Evolutionary conservation across 139 green algal species (phyloP), one percentile per base, ranked within the genome.

Genomic region (Pleodorina starrii): DNA sequence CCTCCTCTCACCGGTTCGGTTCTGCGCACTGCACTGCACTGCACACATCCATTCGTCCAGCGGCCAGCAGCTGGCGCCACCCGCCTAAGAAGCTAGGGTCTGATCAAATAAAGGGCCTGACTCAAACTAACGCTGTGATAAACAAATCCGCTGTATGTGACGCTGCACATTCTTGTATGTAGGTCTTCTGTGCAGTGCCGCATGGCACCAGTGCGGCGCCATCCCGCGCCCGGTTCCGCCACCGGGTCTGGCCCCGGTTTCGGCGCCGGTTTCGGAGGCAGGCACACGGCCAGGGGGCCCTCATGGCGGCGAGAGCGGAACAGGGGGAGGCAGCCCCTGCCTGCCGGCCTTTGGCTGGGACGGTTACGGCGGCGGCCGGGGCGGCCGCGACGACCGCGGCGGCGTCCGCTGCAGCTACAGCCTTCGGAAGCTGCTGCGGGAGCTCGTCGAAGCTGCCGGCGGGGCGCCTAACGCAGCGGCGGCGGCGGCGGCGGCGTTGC

Each of bases 171-270:
- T 25, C 25, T 12, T 12, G 54, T 9, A 66, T 4, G 29, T 51
- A 85, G 78, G 78, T 2, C 17, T 85, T 19, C 54, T 85, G 2
- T 85, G 78, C 78, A 85, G 78, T 21, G 35, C 38, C 19, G 54
- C 36, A 0, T 60, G 50, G 36, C 40, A 69, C 5, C 38, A 35
- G 9, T 14, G 43, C 72, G 17, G 40, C 10, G 6, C 5, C 27
- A 12, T 27, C 7, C 17, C 43, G 10, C 2, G 7, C 19, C 19
- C 6, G 29, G 1, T 14, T 60, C 74, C 29, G 5, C 25, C 75
- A 46, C 32, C 48, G 12, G 5, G 54, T 66, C 54, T 25, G 54
- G 7, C n/a, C n/a, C n/a, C n/a, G n/a, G n/a, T n/a, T n/a, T n/a
- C n/a, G n/a, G n/a, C n/a, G n/a, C n/a, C n/a, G n/a, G n/a, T n/a